phyloP scores from a whole-genome alignment of 306 rosid genomes.

The Clitoria ternatea region DNA sequence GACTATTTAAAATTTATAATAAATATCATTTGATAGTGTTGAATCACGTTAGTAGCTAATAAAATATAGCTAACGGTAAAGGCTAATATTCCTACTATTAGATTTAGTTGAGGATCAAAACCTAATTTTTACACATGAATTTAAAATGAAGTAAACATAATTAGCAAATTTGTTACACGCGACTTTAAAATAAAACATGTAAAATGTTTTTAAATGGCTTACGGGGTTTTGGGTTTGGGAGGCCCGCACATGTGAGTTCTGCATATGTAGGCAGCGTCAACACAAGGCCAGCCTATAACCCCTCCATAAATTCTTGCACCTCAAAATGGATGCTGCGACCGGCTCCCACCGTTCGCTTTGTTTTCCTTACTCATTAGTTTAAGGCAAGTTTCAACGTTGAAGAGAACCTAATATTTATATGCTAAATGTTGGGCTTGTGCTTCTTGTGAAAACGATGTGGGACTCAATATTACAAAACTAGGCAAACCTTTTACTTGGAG shows the following conservation, averaged over 20 bases:
- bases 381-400: accelerated
- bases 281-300: conserved; percentile 62
- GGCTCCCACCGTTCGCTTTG: conserved; percentile 86
- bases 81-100: too few species aligned
- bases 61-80: too few species aligned
- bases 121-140: too few species aligned
- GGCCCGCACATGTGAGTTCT: conserved; percentile 84
- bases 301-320: conserved; percentile 82
- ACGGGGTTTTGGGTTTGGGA: conserved; percentile 45
- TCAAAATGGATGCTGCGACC: conserved; percentile 49
- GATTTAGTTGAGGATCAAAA: too few species aligned
- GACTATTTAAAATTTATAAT: too few species aligned
- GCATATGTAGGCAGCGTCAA: conserved; percentile 53
- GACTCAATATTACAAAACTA: not conserved
- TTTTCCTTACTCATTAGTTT: conserved; percentile 67
- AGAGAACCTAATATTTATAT: not conserved
- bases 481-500: not conserved
- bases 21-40: too few species aligned
- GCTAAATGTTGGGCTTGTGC: accelerated
- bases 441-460: not conserved
- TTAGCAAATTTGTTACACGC: too few species aligned
- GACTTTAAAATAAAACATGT: too few species aligned
- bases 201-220: too few species aligned
- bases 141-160: too few species aligned
- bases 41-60: too few species aligned